Evolutionary conservation across 257 asterid species (phyloP), one percentile per base, ranked within the genome.

Genomic region (Linderniella brevidens): DNA sequence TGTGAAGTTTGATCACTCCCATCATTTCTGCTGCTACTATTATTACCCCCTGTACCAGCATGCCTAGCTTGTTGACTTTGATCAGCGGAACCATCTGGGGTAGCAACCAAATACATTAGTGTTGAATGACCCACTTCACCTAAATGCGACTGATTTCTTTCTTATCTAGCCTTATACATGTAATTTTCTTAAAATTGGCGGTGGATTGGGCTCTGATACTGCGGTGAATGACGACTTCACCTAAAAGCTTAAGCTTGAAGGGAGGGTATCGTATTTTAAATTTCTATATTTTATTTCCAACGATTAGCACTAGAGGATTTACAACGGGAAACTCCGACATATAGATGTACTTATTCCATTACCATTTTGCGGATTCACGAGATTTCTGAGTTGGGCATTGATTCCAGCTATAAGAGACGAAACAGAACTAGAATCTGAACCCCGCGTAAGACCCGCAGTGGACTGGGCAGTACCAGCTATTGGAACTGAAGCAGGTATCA

Each of bases 71-170:
- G 48, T 44, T 37, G 64, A 32, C 55, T 76, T 53, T 53, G 73
- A 65, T 44, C 69, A 53, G 66, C 61, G 44, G 70, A 61, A 55
- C 57, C 48, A 38, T 75, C 85, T 57, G 82, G 38, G n/a, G 60
- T 50, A 76, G 41, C 32, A 42, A n/a, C 36, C 10, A 45, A 59
- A 57, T 54, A n/a, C n/a, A n/a, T n/a, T n/a, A n/a, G n/a, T n/a
- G n/a, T n/a, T n/a, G n/a, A n/a, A n/a, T n/a, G n/a, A n/a, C n/a
- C n/a, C n/a, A n/a, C n/a, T n/a, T n/a, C n/a, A n/a, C n/a, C n/a
- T n/a, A n/a, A n/a, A n/a, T n/a, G n/a, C n/a, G n/a, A n/a, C n/a
- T n/a, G n/a, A n/a, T n/a, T n/a, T n/a, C n/a, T n/a, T n/a, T n/a
- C n/a, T n/a, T n/a, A n/a, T n/a, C n/a, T n/a, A n/a, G n/a, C n/a